Evolutionary conservation across 2,329 filamentous ascomycete species (phyloP).

Genomic region (Harringtonia lauricola): DNA sequence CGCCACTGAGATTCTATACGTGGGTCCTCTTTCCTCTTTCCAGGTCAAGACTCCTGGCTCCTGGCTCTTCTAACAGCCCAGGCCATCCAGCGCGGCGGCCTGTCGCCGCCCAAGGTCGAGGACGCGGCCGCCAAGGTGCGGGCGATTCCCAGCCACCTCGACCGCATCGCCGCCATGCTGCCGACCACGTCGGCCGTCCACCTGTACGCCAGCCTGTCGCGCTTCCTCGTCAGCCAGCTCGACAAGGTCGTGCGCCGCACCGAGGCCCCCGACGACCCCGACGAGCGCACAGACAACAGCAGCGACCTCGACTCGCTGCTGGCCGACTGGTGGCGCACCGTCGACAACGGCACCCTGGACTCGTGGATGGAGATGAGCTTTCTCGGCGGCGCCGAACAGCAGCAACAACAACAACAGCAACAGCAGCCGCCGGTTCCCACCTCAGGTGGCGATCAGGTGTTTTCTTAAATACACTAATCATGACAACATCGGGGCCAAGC

Average conservation of each 20-base stretch:
- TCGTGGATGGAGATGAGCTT: slow-evolving; percentile 13
- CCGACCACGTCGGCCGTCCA: slow-evolving; percentile 10
- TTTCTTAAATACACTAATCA: too few relatives aligned
- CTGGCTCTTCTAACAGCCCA: too few relatives aligned
- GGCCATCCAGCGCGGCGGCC: slow-evolving; percentile 10
- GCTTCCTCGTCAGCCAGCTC: slow-evolving; percentile 11
- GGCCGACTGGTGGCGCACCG: slow-evolving; percentile 11
- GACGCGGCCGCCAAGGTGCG: slow-evolving; percentile 9
- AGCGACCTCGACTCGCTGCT: slow-evolving; percentile 10
- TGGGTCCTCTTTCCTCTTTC: not conserved
- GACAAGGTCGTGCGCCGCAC: slow-evolving; percentile 10
- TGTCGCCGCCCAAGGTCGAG: slow-evolving; percentile 7
- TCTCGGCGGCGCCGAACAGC: slow-evolving; percentile 1
- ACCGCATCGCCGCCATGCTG: slow-evolving; percentile 10
- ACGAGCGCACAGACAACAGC: slow-evolving; percentile 6
- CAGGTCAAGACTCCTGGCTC: not conserved
- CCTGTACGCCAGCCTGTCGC: slow-evolving; percentile 11
- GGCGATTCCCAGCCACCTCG: slow-evolving; percentile 10
- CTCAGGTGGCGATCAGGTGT: too few relatives aligned
- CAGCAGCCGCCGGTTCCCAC: too few relatives aligned
- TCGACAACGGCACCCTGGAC: slow-evolving; percentile 10
- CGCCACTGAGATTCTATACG: slow-evolving; percentile 13
- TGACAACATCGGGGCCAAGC: too few relatives aligned
- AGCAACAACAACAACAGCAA: too few relatives aligned
- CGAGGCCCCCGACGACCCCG: not conserved